Percentiles rank a stretch among this genome's conserved stretches.
Conservation (phyloP, 2,329 filamentous ascomycete species). For the Neocucurbitaria cava region DNA sequence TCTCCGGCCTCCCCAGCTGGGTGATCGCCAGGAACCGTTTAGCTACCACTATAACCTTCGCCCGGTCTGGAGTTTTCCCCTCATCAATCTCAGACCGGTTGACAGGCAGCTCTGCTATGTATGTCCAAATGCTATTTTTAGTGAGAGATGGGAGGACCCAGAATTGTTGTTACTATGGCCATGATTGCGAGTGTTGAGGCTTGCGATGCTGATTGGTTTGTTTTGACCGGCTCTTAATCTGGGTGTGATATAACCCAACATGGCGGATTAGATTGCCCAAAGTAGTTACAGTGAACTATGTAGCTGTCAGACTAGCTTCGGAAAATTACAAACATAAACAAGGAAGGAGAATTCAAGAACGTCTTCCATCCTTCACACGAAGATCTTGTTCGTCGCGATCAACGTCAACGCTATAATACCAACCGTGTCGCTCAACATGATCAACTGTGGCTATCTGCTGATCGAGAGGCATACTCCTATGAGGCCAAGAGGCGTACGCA, state of each 20-base stretch:
- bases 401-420: not conserved
- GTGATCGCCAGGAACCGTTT: conserved; percentile 19
- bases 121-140: conserved; percentile 21
- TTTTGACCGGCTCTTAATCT: conserved; percentile 24
- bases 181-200: conserved; percentile 21
- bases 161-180: conserved; percentile 24
- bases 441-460: not conserved
- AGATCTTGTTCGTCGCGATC: not conserved
- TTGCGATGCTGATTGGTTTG: conserved; percentile 26
- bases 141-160: conserved; percentile 4
- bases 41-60: conserved; percentile 10
- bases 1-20: conserved; percentile 5
- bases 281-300: conserved; percentile 4
- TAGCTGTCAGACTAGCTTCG: not conserved
- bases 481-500: not conserved
- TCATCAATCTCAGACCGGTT: conserved; percentile 13
- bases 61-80: not conserved
- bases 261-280: conserved; percentile 17
- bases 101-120: conserved; percentile 4
- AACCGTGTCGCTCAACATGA: not conserved
- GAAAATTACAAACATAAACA: not conserved
- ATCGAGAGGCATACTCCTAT: not conserved
- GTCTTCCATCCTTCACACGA: not conserved
- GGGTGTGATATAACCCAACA: conserved; percentile 22
- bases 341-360: not conserved